Evolutionary conservation across 1,284 basidiomycete genomes (phyloP), one percentile per base, ranked within the genome.

Genomic region (Heterobasidion parviporum): DNA sequence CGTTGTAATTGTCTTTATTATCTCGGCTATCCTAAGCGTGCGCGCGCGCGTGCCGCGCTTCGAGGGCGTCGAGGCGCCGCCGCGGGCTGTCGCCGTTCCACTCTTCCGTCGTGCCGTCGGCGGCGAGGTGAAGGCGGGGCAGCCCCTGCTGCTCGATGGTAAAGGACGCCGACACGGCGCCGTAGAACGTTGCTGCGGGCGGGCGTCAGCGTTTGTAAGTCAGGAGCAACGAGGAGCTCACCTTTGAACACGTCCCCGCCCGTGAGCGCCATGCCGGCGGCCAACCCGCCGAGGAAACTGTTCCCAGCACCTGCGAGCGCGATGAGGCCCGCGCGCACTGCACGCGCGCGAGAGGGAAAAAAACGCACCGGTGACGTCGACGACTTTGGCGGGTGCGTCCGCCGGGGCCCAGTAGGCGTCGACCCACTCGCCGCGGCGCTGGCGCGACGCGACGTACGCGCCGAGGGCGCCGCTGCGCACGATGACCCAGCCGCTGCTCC

Each of bases 61-160:
- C 55, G 32, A 89, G 70, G 61, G 69, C 70, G 57, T 78, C 70
- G 52, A 90, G 73, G 66, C 89, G 76, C 62, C 70, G 69, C 56
- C 67, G 62, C 20, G 88, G 85, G 52, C 66, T 69, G 66, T 86
- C 85, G 15, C 74, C 79, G 65, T 94, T 94, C 91, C 91, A 94
- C 8, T 50, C 52, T 38, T 71, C 66, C 54, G 73, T 74, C 18
- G 62, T 57, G 43, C 63, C 63, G 14, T 65, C 70, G 47, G 70
- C 68, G 6, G 61, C 60, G 6, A 55, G 52, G 8, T 72, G 67
- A 51, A 81, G 59, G 38, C 57, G 58, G 2, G 92, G 92, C 57
- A 94, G 67, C 1, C 92, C 90, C 60, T 74, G 74, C 66, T 96
- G 93, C 69, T 96, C 88, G 52, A 96, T 89, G 33, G 78, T 77